Evolutionary conservation across 2,329 filamentous ascomycete genomes (phyloP).

Genomic region (Penicillium frequentans): DNA sequence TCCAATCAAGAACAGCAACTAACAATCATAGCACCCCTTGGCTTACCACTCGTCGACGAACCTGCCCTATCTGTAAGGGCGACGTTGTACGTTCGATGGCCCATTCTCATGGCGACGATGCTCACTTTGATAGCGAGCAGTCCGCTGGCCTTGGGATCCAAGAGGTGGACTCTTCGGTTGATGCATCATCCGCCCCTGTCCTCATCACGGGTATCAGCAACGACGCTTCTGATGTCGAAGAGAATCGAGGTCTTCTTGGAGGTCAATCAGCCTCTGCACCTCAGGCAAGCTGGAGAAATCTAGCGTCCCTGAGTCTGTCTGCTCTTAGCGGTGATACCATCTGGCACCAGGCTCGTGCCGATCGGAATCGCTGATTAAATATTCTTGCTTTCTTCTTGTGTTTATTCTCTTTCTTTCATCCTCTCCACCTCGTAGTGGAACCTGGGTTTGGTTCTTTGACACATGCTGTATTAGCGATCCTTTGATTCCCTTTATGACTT

Average conservation of each 20-base stretch:
- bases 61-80: slow-evolving; percentile 98
- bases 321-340: slow-evolving; percentile 48
- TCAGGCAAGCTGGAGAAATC: slow-evolving; percentile 44
- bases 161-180: slow-evolving; percentile 46
- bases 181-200: slow-evolving; percentile 52
- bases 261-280: slow-evolving; percentile 32
- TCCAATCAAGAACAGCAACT: slow-evolving; percentile 15
- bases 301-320: slow-evolving; percentile 46
- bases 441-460: slow-evolving; percentile 19
- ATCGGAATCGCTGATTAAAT: slow-evolving; percentile 38
- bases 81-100: slow-evolving; percentile 76
- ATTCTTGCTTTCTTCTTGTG: slow-evolving; percentile 14
- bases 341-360: slow-evolving; percentile 43
- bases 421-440: slow-evolving; percentile 8
- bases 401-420: slow-evolving; percentile 9
- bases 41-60: slow-evolving; percentile 90
- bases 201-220: slow-evolving; percentile 43
- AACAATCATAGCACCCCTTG: slow-evolving; percentile 69
- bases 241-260: slow-evolving; percentile 40
- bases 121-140: slow-evolving; percentile 37
- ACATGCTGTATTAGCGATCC: slow-evolving; percentile 35
- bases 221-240: slow-evolving; percentile 45
- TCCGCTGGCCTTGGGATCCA: slow-evolving; percentile 47
- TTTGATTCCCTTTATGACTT: slow-evolving; percentile 23
- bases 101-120: slow-evolving; percentile 31